Evolutionary conservation across 495 filamentous ascomycete species (phyloP).

Genomic region (Trypethelium eluteriae): DNA sequence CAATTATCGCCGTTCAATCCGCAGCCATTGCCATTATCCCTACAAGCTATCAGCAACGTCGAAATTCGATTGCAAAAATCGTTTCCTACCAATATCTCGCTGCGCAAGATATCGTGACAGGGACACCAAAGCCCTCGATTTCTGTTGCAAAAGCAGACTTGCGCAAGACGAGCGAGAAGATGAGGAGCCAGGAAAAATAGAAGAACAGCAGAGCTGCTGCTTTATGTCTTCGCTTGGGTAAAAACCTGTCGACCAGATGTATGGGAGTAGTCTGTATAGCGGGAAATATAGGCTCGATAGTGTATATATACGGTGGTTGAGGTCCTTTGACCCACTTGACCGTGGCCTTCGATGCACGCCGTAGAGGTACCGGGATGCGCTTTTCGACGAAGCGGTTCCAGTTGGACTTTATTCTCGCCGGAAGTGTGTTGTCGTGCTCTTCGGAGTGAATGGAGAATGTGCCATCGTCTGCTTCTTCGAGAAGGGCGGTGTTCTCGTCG

Average conservation of each 20-base stretch:
- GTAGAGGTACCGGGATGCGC: constrained; percentile 25
- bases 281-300: constrained; percentile 35
- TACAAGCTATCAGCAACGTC: not conserved
- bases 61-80: constrained; percentile 11
- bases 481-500: constrained; percentile 12
- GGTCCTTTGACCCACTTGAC: constrained; percentile 37
- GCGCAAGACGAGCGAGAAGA: constrained; percentile 34
- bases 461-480: constrained; percentile 2
- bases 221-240: constrained; percentile 35
- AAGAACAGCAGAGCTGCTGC: constrained; percentile 32
- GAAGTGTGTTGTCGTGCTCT: not conserved
- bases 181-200: constrained; percentile 35
- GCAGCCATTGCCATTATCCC: constrained; percentile 39
- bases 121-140: constrained; percentile 34
- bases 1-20: constrained; percentile 38
- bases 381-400: constrained; percentile 6
- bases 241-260: constrained; percentile 33
- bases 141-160: constrained; percentile 35
- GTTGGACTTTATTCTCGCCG: not conserved
- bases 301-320: constrained; percentile 35
- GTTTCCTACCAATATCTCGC: constrained; percentile 45
- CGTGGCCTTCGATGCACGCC: constrained; percentile 26
- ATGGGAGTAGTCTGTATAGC: constrained; percentile 34
- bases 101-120: constrained; percentile 44
- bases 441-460: constrained; percentile 7